These are phyloP conservation scores for Pseudohalonectria lignicola DNA, from an alignment of 2,329 filamentous ascomycete genomes.

Conservation along the genomic window DNA sequence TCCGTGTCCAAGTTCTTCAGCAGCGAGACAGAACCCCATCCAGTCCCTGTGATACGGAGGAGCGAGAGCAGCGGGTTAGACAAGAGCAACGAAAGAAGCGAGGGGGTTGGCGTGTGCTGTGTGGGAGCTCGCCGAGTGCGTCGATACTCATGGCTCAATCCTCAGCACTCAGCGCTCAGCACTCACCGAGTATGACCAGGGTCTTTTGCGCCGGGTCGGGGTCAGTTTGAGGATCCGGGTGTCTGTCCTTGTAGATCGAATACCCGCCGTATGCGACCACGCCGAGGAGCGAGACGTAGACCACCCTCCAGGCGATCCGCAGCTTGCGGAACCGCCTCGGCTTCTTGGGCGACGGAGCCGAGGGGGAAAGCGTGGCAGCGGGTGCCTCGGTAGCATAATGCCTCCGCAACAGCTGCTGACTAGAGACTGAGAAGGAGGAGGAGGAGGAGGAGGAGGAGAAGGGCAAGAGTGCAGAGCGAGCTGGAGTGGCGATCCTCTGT, in stretches of 20 bases:
- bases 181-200: slow-evolving; percentile 79
- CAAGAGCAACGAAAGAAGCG: neutral
- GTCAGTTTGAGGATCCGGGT: slow-evolving; percentile 68
- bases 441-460: no score
- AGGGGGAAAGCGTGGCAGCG: slow-evolving; percentile 5
- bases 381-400: slow-evolving; percentile 13
- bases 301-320: slow-evolving; percentile 73
- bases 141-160: no score
- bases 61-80: slow-evolving; percentile 4
- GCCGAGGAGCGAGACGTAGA: slow-evolving; percentile 63
- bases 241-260: slow-evolving; percentile 69
- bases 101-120: no score
- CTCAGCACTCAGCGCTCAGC: neutral
- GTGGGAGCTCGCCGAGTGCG: no score
- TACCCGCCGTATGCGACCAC: slow-evolving; percentile 65
- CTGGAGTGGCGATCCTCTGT: neutral
- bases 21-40: slow-evolving; percentile 90
- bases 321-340: slow-evolving; percentile 57
- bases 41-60: slow-evolving; percentile 57
- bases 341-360: slow-evolving; percentile 34
- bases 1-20: slow-evolving; percentile 98
- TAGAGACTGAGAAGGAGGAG: no score
- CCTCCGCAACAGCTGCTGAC: slow-evolving; percentile 9
- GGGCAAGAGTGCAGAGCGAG: neutral
- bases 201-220: slow-evolving; percentile 92